Evolutionary conservation across 2,329 filamentous ascomycete species (phyloP).

Genomic region (Colletotrichum australisinense): DNA sequence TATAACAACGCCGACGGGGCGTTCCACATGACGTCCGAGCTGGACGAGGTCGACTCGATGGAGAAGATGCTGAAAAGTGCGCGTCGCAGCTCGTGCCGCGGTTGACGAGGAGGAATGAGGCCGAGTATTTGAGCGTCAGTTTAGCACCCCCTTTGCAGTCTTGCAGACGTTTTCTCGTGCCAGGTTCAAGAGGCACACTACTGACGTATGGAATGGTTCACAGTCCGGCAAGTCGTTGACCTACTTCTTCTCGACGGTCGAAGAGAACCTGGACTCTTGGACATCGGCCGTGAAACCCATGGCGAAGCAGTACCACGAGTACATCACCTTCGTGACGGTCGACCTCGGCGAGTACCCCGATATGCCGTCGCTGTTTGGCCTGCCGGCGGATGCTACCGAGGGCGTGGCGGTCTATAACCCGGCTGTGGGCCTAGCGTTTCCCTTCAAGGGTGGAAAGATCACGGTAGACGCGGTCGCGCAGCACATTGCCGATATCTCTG

Average conservation of each 20-base stretch:
- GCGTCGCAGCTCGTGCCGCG: conserved; percentile 54
- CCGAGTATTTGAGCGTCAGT: conserved; percentile 41
- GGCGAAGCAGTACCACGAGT: conserved; percentile 58
- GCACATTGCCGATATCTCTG: conserved; percentile 58
- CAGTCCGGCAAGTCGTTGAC: conserved; percentile 53
- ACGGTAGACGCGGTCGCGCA: conserved; percentile 49
- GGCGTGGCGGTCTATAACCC: conserved; percentile 58
- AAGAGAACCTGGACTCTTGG: conserved; percentile 49
- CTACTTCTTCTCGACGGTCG: conserved; percentile 43
- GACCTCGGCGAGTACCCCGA: conserved; percentile 58
- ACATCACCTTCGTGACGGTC: conserved; percentile 60
- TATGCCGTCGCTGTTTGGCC: conserved; percentile 53
- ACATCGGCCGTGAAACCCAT: conserved; percentile 48
- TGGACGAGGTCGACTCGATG: conserved; percentile 46
- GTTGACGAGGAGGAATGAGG: conserved; percentile 57
- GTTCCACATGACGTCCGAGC: conserved; percentile 46
- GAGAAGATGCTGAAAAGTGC: conserved; percentile 52
- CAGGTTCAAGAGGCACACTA: no score
- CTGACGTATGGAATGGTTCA: not conserved
- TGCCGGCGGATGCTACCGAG: conserved; percentile 41
- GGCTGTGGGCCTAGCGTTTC: conserved; percentile 56
- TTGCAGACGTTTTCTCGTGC: not conserved
- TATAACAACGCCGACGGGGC: conserved; percentile 54
- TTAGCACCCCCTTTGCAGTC: not conserved
- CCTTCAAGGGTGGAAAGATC: conserved; percentile 43